Base-by-base conservation (phyloP, 176 grass and related monocot genomes). In the Pontederia paniculata region DNA sequence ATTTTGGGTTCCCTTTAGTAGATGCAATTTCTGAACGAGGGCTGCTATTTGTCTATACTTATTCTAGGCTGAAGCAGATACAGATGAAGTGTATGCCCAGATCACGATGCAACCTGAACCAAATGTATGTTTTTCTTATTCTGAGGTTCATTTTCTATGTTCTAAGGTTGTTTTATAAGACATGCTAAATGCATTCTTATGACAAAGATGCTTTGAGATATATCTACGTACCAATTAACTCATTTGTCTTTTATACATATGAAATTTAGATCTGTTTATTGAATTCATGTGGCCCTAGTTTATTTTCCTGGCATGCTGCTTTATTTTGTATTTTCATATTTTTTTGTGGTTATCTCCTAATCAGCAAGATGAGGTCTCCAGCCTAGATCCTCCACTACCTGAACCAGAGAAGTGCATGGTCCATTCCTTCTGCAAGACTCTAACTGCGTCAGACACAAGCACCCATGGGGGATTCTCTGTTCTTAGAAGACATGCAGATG, bases 371-470 rank as follows among this genome's bases (percentile, higher is more conserved):
- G 87, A 93, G 77, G 60, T 78, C 59, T 79, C 77, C 21, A 85
- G 78, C 59, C 63, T 45, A 15, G 80, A 84, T 70, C 65, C 79
- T 65, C 74, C 82, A 15, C 66, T 80, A 23, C 73, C 82, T 74
- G 83, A 84, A 58, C 83, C 18, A 43, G 77, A 84, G 58, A 84
- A 56, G 50, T 84, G 83, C 49, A 76, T 68, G 11, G 67, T 72
- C 22, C 80, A 93, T 70, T 93, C 94, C 68, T 98, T 98, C 77
- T 98, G 94, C 75, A 98, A 98, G 80, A 88, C 83, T 45, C 60
- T 98, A 64, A 93, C 94, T 63, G 94, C 94, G 65, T 98, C 93
- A 49, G 87, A 98, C 69, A 98, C 93, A 50, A 98, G 93, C 60
- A 98, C 93, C 9, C 93, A 98, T 52, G 93, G 93, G 0, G 93